phyloP scores from a whole-genome alignment of 176 grass and related monocot species.

The Coix lacrymajobi region DNA sequence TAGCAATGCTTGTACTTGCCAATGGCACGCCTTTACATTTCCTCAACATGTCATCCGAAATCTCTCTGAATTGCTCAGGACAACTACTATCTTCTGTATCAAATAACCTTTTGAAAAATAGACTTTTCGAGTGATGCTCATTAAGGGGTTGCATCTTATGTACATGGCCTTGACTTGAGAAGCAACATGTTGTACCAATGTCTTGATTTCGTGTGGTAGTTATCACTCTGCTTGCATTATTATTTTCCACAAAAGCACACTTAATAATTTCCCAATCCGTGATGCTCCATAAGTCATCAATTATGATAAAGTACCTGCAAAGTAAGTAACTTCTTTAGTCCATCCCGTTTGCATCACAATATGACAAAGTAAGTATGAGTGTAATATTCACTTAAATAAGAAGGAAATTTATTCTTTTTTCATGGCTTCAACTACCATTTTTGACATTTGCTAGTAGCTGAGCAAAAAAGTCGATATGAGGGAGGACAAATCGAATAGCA shows the following conservation, averaged over 20 bases:
- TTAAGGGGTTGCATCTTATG: not conserved
- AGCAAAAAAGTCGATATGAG: no score
- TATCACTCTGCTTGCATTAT: not conserved
- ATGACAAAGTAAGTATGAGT: no score
- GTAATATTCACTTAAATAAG: no score
- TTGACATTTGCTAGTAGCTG: no score
- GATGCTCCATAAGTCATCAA: no score
- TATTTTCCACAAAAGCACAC: not conserved
- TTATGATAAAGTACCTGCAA: no score
- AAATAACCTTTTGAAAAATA: not conserved
- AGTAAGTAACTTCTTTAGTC: no score
- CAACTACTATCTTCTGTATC: not conserved
- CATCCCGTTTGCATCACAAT: not conserved
- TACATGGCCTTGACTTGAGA: not conserved
- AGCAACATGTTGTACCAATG: not conserved
- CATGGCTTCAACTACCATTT: no score
- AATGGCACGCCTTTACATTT: not conserved
- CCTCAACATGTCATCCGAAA: not conserved
- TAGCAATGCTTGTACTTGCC: slow-evolving; percentile 9
- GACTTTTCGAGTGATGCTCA: not conserved
- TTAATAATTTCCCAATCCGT: no score
- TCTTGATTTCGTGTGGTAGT: not conserved
- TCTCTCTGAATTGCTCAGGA: not conserved
- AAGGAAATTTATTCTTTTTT: no score
- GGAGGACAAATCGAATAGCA: no score